Conservation (phyloP, 2,329 filamentous ascomycete genomes). For the Dryadomyces quercivorus region DNA sequence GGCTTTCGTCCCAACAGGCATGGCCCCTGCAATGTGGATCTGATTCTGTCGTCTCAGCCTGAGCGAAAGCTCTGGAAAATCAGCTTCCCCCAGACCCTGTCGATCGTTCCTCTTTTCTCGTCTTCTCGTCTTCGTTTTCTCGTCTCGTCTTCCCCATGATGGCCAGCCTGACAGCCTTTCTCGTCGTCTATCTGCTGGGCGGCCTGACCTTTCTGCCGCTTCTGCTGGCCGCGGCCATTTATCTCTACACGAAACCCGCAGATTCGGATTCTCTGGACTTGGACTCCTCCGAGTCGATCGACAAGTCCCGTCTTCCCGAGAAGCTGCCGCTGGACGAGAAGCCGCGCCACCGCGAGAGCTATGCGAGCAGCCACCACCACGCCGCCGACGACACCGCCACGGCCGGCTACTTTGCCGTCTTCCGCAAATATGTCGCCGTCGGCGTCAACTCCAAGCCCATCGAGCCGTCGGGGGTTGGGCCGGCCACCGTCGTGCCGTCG, state of each 20-base stretch:
- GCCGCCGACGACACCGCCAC: slow-evolving; percentile 62
- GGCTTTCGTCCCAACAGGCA: neutral
- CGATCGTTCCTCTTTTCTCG: neutral
- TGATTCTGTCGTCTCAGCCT: neutral
- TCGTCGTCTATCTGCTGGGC: slow-evolving; percentile 71
- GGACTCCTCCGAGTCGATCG: slow-evolving; percentile 17
- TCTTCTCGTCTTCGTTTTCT: neutral
- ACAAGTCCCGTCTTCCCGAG: slow-evolving; percentile 17
- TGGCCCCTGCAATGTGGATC: neutral
- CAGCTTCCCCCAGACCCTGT: neutral
- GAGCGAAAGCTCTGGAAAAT: neutral
- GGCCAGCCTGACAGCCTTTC: slow-evolving; percentile 38
- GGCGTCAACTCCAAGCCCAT: slow-evolving; percentile 89
- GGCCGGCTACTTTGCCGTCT: slow-evolving; percentile 90
- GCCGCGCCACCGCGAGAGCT: too few relatives aligned
- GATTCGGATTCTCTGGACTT: slow-evolving; percentile 40
- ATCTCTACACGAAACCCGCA: slow-evolving; percentile 55
- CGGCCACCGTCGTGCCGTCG: slow-evolving; percentile 59
- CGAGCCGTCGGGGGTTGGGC: slow-evolving; percentile 68
- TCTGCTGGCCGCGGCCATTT: slow-evolving; percentile 38
- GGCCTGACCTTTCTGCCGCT: slow-evolving; percentile 81
- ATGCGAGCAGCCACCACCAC: slow-evolving; percentile 30
- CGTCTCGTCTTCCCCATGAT: neutral
- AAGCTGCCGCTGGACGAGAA: neutral
- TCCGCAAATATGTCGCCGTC: slow-evolving; percentile 81